These are phyloP conservation scores for Bigelowiella natans DNA, from an alignment of 78 protist species.

Conservation along the genomic window DNA sequence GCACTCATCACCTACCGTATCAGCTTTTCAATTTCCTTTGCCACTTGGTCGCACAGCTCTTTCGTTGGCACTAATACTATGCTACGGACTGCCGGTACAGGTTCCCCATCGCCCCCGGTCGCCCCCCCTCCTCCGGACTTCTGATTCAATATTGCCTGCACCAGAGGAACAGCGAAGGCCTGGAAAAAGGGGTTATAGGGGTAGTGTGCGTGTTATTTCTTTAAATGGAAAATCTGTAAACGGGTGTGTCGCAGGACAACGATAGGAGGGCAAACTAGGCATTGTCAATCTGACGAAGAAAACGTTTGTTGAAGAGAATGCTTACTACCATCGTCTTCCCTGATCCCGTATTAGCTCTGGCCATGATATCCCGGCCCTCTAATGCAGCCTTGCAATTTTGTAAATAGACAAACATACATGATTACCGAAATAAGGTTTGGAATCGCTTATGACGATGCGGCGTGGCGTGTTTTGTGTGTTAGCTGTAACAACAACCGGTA, in stretches of 20 bases:
- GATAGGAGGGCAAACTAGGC: neutral
- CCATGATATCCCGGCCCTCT: neutral
- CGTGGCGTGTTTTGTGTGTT: too few relatives aligned
- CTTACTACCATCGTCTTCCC: neutral
- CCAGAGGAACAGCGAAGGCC: neutral
- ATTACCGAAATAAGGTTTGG: too few relatives aligned
- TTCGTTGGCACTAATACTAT: neutral
- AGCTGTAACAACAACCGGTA: too few relatives aligned
- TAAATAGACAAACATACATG: too few relatives aligned
- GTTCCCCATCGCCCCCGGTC: neutral
- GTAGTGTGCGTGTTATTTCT: neutral
- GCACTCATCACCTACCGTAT: too few relatives aligned
- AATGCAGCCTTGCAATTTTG: neutral
- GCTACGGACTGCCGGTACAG: neutral
- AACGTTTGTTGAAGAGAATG: neutral
- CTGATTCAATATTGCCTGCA: neutral
- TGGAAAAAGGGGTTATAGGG: too few relatives aligned
- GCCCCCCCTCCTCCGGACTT: too few relatives aligned
- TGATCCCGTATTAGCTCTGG: neutral
- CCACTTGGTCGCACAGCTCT: neutral
- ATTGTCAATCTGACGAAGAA: neutral
- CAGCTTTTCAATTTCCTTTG: too few relatives aligned
- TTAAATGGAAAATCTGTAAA: neutral
- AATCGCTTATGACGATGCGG: too few relatives aligned
- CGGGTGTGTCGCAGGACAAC: neutral